Evolutionary conservation across 1,284 basidiomycete genomes (phyloP).

Genomic region (Papiliotrema fonsecae): DNA sequence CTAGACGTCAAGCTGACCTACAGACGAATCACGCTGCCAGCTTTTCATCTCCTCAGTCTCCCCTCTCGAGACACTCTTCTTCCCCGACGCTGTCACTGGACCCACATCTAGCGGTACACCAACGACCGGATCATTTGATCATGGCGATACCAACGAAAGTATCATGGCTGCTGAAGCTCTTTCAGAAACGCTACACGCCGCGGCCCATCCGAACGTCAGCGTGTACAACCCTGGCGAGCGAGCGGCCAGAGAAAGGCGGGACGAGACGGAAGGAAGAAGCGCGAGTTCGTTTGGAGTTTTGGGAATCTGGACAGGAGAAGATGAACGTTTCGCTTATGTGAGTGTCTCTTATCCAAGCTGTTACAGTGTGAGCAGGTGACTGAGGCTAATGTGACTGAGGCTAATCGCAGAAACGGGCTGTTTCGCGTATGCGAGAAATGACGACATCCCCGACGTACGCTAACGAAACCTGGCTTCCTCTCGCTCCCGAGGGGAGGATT

Average conservation of each 20-base stretch:
- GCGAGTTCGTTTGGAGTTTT: constrained; percentile 51
- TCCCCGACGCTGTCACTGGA: constrained; percentile 52
- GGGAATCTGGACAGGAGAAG: constrained; percentile 64
- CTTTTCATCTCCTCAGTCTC: constrained; percentile 51
- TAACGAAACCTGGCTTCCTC: constrained; percentile 44
- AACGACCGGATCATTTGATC: constrained; percentile 11
- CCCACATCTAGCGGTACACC: constrained; percentile 4
- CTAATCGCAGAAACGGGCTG: constrained; percentile 53
- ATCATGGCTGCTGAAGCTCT: constrained; percentile 60
- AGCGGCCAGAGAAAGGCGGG: constrained; percentile 20
- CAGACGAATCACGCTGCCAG: constrained; percentile 49
- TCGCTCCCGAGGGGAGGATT: constrained; percentile 26
- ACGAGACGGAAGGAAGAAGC: constrained; percentile 22
- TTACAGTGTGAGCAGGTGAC: too few relatives aligned
- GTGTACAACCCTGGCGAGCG: constrained; percentile 51
- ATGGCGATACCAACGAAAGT: constrained; percentile 44
- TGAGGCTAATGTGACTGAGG: background rate
- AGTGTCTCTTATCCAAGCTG: too few relatives aligned
- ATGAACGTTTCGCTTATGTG: constrained; percentile 65
- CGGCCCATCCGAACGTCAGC: constrained; percentile 60
- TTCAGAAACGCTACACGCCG: constrained; percentile 55
- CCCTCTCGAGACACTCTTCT: constrained; percentile 57
- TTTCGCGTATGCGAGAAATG: constrained; percentile 65
- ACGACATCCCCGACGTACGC: constrained; percentile 54
- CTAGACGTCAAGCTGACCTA: constrained; percentile 1